Evolutionary conservation across 306 rosid genomes (phyloP), one percentile per base, ranked within the genome.

Genomic region (Gastrolobium bilobum): DNA sequence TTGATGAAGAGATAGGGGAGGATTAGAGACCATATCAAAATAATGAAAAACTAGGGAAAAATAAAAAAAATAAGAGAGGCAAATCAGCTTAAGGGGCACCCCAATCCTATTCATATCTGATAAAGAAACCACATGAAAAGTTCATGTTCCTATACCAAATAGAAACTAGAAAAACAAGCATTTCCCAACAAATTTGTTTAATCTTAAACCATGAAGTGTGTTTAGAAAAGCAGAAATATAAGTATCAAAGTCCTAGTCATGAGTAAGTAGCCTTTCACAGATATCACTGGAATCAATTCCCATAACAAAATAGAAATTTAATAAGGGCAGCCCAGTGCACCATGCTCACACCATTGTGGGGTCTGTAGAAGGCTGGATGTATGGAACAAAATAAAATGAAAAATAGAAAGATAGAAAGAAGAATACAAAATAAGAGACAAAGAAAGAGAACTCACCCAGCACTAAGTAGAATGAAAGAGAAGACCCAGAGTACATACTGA

Each of bases 401-500:
- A 71, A 15, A 7, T 61, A 35, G 42, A 35, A 9, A 71, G 38
- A 34, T 35, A 46, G 4, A 51, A 56, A 8, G 15, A 33, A 20
- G 7, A 6, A 56, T 69, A 34, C 3, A 60, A 60, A 60, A 34
- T 5, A 10, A 35, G 37, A 35, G 39, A 60, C 34, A 4, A 61
- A 37, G 44, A 34, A 50, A 1, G 52, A 56, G 57, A 57, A 66
- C 85, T 69, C 73, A 84, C 92, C 86, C 89, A 43, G 76, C 81
- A 82, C 52, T 58, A 54, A 89, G 69, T 29, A 89, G 77, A 60
- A 81, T 39, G 67, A 85, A 48, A 42, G 89, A 80, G 59, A 83
- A 20, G 50, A 85, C 43, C 82, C 83, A 84, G 66, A 89, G 74
- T 7, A 73, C 86, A 71, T 84, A 87, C 57, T 89, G 90, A 72